Base-by-base conservation (phyloP, 768 basidiomycete species). In the Hydnomerulius pinastri region DNA sequence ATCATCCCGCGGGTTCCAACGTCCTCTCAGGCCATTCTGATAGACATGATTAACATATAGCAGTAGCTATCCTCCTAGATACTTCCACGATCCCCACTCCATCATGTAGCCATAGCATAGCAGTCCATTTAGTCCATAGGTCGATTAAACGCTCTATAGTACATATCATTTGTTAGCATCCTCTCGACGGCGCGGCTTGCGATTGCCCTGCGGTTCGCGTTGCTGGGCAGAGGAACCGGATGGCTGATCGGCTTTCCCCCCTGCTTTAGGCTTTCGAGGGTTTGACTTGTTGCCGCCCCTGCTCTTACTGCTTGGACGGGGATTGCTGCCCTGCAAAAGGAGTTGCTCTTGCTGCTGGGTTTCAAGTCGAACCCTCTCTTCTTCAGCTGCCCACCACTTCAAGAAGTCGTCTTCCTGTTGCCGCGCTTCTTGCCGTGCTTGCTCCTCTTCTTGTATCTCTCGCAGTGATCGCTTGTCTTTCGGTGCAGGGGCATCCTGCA, bases 381-480 rank as follows among this genome's bases (percentile, higher is more conserved):
- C 90, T 67, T 96, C 94, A 6, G 77, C 83, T 1, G 81, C 74
- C 92, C 93, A 97, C 94, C 94, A 97, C 58, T 73, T 79, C 66
- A 95, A 66, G 64, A 97, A 98, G 52, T 90, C 89, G 4, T 74
- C 82, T 67, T 95, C 92, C 42, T 75, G 77, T 53, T 77, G 81
- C 23, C 76, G 75, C 35, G 77, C 80, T 28, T 75, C 77, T 53
- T 77, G 81, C 23, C 76, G 75, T 33, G 77, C 80, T 28, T 71
- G 73, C 64, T 94, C 92, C 64, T 97, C 92, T 51, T 85, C 82
- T 66, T 96, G 93, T 36, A 97, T 98, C 54, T 96, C 85, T 13
- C 75, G 72, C 50, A 96, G 70, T 23, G 87, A 87, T 27, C 79
- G 79, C 53, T 79, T 83, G 54, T 81, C 80, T 51, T 77, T 79